Evolutionary conservation across 75 land plant genomes (phyloP).

Genomic region (Gnetum montanum): DNA sequence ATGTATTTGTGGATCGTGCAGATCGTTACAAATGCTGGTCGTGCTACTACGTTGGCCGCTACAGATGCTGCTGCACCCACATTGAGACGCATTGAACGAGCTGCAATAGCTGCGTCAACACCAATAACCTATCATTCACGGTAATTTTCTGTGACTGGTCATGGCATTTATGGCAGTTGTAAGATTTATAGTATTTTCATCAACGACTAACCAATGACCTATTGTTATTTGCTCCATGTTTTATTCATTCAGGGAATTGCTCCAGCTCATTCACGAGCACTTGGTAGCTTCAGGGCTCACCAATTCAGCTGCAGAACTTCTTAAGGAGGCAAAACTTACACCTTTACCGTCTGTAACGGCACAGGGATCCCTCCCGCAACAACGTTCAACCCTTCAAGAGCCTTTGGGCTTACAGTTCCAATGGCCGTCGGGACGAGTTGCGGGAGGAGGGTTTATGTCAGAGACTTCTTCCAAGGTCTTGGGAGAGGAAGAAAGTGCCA

Average conservation of each 20-base stretch:
- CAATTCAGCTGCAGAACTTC: slow-evolving; percentile 47
- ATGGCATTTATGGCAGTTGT: neutral
- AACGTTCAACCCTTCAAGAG: slow-evolving; percentile 44
- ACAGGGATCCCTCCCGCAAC: slow-evolving; percentile 29
- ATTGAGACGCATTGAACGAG: slow-evolving; percentile 93
- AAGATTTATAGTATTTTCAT: neutral
- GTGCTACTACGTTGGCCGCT: slow-evolving; percentile 87
- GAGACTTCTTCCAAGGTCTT: slow-evolving; percentile 16
- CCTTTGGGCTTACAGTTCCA: slow-evolving; percentile 24
- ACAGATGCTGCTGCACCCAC: slow-evolving; percentile 99
- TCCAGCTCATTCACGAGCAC: slow-evolving; percentile 95
- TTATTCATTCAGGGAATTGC: slow-evolving; percentile 59
- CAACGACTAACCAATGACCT: neutral
- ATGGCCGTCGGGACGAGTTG: slow-evolving; percentile 80
- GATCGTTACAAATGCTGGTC: slow-evolving; percentile 97
- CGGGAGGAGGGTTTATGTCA: slow-evolving; percentile 49
- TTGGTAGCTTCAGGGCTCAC: slow-evolving; percentile 71
- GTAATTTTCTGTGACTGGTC: no score
- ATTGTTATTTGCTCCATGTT: no score
- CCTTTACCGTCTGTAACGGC: slow-evolving; percentile 68
- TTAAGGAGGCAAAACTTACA: slow-evolving; percentile 76
- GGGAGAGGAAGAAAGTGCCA: slow-evolving; percentile 31
- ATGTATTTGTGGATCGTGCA: no score
- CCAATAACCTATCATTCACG: slow-evolving; percentile 90
- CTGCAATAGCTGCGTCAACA: slow-evolving; percentile 98